These are phyloP conservation scores for Fragilariopsis cylindrus DNA, from an alignment of 108 stramenopile genomes.

Conservation along the genomic window DNA sequence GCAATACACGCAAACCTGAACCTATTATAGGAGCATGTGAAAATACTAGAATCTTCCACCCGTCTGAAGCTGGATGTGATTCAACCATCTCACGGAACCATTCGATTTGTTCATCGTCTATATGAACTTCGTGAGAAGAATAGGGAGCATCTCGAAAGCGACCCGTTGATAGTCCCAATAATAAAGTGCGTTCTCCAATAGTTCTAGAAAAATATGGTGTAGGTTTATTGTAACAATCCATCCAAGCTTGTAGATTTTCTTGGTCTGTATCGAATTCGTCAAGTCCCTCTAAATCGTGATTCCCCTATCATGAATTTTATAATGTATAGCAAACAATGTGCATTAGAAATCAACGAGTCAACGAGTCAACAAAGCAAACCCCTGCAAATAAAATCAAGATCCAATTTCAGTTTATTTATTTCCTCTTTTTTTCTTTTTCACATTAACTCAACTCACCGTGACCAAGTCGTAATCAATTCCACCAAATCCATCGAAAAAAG, in stretches of 20 bases:
- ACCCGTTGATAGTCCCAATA: slow-evolving; percentile 84
- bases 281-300: slow-evolving; percentile 90
- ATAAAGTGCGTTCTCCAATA: slow-evolving; percentile 87
- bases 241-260: slow-evolving; percentile 78
- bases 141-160: slow-evolving; percentile 86
- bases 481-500: slow-evolving; percentile 42
- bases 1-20: slow-evolving; percentile 84
- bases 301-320: slow-evolving; percentile 7
- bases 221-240: slow-evolving; percentile 60
- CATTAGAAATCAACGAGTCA: neutral
- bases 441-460: slow-evolving; percentile 27
- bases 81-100: slow-evolving; percentile 86
- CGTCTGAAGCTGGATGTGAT: slow-evolving; percentile 73
- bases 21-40: slow-evolving; percentile 94
- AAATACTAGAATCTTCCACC: slow-evolving; percentile 94
- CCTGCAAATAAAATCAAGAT: too few species aligned
- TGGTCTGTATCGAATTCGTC: slow-evolving; percentile 90
- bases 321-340: too few species aligned
- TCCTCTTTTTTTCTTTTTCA: neutral
- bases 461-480: slow-evolving; percentile 44
- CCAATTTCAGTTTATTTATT: too few species aligned
- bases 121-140: slow-evolving; percentile 91
- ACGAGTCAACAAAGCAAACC: neutral
- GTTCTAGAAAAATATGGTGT: slow-evolving; percentile 78
- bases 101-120: slow-evolving; percentile 85